Percentiles rank a stretch among this genome's conserved stretches.
These are phyloP conservation scores for Berberis vulgaris DNA, from an alignment of 164 flowering plant genomes.

Conservation along the genomic window DNA sequence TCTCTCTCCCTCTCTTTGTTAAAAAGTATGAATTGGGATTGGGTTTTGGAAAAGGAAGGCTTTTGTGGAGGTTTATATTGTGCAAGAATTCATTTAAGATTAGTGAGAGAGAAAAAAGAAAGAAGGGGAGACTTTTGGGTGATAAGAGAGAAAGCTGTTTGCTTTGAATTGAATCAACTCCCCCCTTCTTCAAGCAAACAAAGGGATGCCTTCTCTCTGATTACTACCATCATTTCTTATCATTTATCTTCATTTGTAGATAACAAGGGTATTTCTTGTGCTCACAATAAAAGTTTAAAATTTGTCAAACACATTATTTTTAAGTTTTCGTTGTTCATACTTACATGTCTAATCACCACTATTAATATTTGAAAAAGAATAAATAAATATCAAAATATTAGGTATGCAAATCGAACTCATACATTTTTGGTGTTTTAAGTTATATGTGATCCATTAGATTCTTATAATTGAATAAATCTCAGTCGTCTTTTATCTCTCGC, in stretches of 20 bases:
- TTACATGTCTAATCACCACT: too few species aligned
- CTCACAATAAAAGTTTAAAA: too few species aligned
- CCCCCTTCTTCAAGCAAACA: slow-evolving; percentile 29
- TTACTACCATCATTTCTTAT: neutral
- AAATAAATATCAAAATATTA: too few species aligned
- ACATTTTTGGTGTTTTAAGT: too few species aligned
- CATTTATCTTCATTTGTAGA: neutral
- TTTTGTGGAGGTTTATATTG: neutral
- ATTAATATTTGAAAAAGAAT: too few species aligned
- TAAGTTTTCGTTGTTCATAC: too few species aligned
- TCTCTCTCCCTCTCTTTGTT: slow-evolving; percentile 14
- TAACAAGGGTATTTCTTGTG: too few species aligned
- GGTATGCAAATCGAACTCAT: too few species aligned
- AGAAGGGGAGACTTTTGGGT: neutral
- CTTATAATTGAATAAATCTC: too few species aligned
- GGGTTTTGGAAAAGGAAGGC: neutral
- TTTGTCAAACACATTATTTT: too few species aligned
- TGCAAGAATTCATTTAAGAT: neutral
- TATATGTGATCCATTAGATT: too few species aligned
- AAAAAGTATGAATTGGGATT: neutral
- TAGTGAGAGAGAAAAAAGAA: neutral
- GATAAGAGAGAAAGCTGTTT: slow-evolving; percentile 17
- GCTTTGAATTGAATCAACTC: slow-evolving; percentile 33
- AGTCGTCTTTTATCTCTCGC: too few species aligned
- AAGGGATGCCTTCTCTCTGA: slow-evolving; percentile 32